Base-by-base conservation (phyloP, 257 asterid species). In the Nicotiana knightiana region DNA sequence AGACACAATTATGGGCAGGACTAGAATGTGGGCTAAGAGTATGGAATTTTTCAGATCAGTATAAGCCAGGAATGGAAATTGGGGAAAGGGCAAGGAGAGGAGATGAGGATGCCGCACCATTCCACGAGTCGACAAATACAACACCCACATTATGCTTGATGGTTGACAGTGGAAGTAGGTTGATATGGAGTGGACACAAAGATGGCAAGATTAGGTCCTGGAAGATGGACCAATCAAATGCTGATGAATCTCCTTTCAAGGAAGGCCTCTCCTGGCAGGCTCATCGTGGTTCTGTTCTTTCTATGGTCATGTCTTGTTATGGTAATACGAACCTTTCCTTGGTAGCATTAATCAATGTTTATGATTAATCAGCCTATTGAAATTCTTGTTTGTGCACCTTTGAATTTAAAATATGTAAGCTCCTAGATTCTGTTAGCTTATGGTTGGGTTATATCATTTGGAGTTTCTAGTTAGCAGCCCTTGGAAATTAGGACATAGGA, bases 251-350 rank as follows among this genome's bases (percentile, higher is more conserved):
- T 46, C 85, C 88, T 82, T 92, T 93, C 83, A 92, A 88, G 86
- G 99, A 96, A 85, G 90, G 95, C 81, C 93, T 94, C 84, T 89
- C 90, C 53, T 94, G 97, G 97, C 97, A 93, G 86, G 99, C 97
- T 67, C 98, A 96, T 73, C 92, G 94, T 9, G 95, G 92, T 24
- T 91, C 97, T 2, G 91, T 93, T 82, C 93, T 94, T 75, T 87
- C 92, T 35, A 88, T 96, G 91, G 88, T 83, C 55, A 87, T 91
- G 76, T 94, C 97, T 84, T 84, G 93, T 80, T 92, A 92, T 84
- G 99, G 98, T 96, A 91, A 89, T 26, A 2, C 75, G 51, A 71
- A 76, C 67, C 82, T 13, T 54, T 58, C 79, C 46, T 80, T 16
- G 35, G 2, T 4, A 16, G 24, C 21, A 55, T 78, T 82, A 16